phyloP scores from a whole-genome alignment of 148 eudicot species.

The Persicaria tinctoria region DNA sequence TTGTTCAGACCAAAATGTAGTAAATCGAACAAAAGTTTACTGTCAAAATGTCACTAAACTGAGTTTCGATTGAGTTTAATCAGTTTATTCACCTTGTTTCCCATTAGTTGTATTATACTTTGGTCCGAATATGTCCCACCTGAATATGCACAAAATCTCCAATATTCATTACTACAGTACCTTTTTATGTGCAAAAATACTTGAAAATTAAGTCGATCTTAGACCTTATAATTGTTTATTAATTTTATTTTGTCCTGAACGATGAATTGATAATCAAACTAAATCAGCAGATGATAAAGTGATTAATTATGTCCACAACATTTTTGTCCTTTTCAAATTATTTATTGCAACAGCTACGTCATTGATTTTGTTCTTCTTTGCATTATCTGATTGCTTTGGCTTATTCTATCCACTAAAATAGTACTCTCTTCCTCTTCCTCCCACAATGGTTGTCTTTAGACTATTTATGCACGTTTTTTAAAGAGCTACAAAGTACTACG shows the following conservation, averaged over 20 bases:
- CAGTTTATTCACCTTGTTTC: neutral
- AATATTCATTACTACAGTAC: neutral
- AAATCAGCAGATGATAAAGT: neutral
- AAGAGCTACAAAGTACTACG: no score
- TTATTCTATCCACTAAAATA: neutral
- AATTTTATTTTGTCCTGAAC: neutral
- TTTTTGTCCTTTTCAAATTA: neutral
- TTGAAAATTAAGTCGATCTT: neutral
- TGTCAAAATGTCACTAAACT: no score
- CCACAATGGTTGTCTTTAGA: no score
- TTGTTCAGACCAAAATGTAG: neutral
- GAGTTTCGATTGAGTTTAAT: no score
- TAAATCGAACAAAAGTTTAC: no score
- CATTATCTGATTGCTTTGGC: neutral
- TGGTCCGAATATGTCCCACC: neutral
- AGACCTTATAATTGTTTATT: neutral
- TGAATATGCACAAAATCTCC: neutral
- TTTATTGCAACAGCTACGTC: neutral
- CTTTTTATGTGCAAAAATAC: neutral
- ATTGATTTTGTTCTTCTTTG: constrained; percentile 4
- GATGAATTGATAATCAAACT: neutral
- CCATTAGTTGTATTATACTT: neutral
- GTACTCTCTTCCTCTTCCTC: neutral
- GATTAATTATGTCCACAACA: neutral
- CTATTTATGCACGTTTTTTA: no score